These are phyloP conservation scores for Boletus edulis DNA, from an alignment of 768 basidiomycete species.

Conservation along the genomic window DNA sequence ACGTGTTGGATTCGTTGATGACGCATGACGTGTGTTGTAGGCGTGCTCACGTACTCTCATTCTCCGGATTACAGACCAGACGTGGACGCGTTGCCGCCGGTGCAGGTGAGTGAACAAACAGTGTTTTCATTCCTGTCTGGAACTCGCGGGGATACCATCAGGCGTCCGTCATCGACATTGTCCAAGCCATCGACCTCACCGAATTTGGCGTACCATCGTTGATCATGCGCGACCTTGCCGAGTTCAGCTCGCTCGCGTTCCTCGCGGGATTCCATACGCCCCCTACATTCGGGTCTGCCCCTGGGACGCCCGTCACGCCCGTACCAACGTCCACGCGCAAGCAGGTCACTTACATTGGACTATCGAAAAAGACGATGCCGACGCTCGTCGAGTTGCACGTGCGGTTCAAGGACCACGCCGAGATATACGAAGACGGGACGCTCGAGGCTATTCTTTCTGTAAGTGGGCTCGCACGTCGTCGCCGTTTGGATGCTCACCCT, in stretches of 20 bases:
- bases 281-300: background rate
- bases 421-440: conserved; percentile 79
- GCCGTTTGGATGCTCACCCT: background rate
- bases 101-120: conserved; percentile 53
- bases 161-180: conserved; percentile 68
- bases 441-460: conserved; percentile 82
- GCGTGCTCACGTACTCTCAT: conserved; percentile 72
- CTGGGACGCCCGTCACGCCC: conserved; percentile 11
- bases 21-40: conserved; percentile 32
- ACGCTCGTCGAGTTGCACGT: conserved; percentile 75
- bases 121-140: background rate
- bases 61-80: conserved; percentile 91
- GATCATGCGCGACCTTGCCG: conserved; percentile 79
- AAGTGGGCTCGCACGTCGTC: conserved; percentile 20
- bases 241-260: conserved; percentile 86
- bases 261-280: conserved; percentile 70
- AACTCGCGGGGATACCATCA: conserved; percentile 33
- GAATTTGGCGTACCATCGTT: conserved; percentile 64
- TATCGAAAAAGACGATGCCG: conserved; percentile 89
- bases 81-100: conserved; percentile 74
- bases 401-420: conserved; percentile 54
- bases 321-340: conserved; percentile 39
- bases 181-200: conserved; percentile 65
- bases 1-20: background rate
- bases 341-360: conserved; percentile 82